Evolutionary conservation across 441 rosid genomes (phyloP).

Genomic region (Mallotus repandus): DNA sequence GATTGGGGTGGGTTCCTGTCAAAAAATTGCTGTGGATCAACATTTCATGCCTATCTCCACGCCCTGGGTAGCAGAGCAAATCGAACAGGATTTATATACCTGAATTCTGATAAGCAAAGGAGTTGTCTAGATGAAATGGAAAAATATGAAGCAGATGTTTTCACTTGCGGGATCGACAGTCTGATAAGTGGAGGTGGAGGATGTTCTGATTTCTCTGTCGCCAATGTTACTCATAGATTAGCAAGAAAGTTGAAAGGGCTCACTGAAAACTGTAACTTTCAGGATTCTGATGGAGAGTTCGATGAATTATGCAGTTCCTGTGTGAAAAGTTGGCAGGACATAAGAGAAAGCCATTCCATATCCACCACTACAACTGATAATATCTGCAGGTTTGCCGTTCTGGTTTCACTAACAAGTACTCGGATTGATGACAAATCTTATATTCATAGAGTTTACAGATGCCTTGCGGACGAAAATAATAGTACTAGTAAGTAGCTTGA

Average conservation of each 20-base stretch:
- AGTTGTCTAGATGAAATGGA: slow-evolving; percentile 33
- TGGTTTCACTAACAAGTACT: slow-evolving; percentile 40
- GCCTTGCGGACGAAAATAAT: slow-evolving; percentile 27
- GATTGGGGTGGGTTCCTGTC: slow-evolving; percentile 45
- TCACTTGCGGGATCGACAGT: slow-evolving; percentile 42
- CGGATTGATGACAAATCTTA: slow-evolving; percentile 33
- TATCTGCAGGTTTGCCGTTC: slow-evolving; percentile 44
- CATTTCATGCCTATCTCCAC: slow-evolving; percentile 30
- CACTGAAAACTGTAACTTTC: slow-evolving; percentile 27
- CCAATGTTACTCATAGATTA: slow-evolving; percentile 32
- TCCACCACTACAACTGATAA: slow-evolving; percentile 19
- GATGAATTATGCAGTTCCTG: slow-evolving; percentile 32
- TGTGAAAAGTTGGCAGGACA: slow-evolving; percentile 36
- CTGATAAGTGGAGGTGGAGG: slow-evolving; percentile 37
- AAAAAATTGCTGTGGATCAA: slow-evolving; percentile 33
- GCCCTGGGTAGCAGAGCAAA: slow-evolving; percentile 38
- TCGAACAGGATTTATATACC: slow-evolving; percentile 35
- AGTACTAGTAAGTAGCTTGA: slow-evolving; percentile 20
- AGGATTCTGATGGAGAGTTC: slow-evolving; percentile 23
- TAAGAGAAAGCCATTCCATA: slow-evolving; percentile 9
- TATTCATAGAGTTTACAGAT: slow-evolving; percentile 27
- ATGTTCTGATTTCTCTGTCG: slow-evolving; percentile 40
- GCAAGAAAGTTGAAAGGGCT: slow-evolving; percentile 27
- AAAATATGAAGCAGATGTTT: slow-evolving; percentile 22
- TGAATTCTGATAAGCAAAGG: slow-evolving; percentile 33